Conservation (phyloP, 2,329 filamentous ascomycete genomes). For the Fusarium cyanostomum region DNA sequence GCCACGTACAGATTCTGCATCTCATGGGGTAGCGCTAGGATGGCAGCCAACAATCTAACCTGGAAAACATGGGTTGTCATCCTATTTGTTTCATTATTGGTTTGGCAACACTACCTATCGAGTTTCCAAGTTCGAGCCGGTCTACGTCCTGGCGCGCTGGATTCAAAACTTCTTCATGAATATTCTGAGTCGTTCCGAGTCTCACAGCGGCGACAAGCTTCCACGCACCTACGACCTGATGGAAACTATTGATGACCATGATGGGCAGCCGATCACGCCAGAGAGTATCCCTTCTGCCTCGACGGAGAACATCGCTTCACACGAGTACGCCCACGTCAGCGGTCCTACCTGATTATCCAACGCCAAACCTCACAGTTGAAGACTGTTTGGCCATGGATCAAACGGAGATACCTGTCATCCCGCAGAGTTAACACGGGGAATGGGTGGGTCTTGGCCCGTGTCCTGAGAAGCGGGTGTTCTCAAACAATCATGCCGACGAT, state of each 20-base stretch:
- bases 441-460: conserved; percentile 4
- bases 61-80: not conserved
- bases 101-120: conserved; percentile 17
- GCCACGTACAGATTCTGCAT: not conserved
- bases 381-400: not conserved
- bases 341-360: not conserved
- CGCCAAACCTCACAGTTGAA: not conserved
- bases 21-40: conserved; percentile 1
- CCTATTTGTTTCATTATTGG: conserved; percentile 22
- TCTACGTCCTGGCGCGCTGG: conserved; percentile 11
- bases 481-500: not conserved
- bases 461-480: conserved; percentile 16
- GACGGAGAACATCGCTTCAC: not conserved
- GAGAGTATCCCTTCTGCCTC: not conserved
- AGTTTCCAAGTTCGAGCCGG: conserved; percentile 7
- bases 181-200: not conserved
- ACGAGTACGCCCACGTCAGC: not conserved
- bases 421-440: not conserved
- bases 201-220: not conserved
- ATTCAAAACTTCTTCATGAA: conserved; percentile 28
- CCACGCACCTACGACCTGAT: not conserved
- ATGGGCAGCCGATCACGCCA: not conserved
- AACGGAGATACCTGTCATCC: not conserved
- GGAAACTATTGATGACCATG: not conserved
- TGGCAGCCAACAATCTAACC: conserved; percentile 9